These are phyloP conservation scores for Veloboletus limbatus DNA, from an alignment of 1,284 basidiomycete genomes.

Conservation along the genomic window DNA sequence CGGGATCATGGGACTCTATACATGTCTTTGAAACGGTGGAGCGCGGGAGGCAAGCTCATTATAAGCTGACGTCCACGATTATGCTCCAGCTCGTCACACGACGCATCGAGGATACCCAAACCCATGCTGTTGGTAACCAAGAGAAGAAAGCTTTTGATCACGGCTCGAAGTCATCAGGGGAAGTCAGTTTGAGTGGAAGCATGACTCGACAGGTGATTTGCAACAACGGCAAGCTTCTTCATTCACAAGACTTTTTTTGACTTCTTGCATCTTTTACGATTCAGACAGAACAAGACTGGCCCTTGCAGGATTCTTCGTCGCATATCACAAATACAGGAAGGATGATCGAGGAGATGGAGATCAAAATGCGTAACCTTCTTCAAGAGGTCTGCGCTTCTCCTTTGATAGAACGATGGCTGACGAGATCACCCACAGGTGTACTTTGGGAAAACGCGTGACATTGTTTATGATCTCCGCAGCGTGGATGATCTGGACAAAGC, in stretches of 20 bases:
- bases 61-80: slow-evolving; percentile 96
- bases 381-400: slow-evolving; percentile 60
- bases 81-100: slow-evolving; percentile 90
- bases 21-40: slow-evolving; percentile 96
- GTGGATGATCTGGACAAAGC: slow-evolving; percentile 84
- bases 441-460: slow-evolving; percentile 96
- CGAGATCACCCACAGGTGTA: slow-evolving; percentile 65
- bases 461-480: slow-evolving; percentile 88
- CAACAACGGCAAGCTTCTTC: slow-evolving; percentile 7
- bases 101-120: slow-evolving; percentile 42
- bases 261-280: slow-evolving; percentile 4
- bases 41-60: slow-evolving; percentile 87
- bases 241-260: slow-evolving; percentile 15
- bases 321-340: slow-evolving; percentile 92
- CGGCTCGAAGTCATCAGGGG: slow-evolving; percentile 62
- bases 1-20: slow-evolving; percentile 95
- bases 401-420: slow-evolving; percentile 7
- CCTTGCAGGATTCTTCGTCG: slow-evolving; percentile 72
- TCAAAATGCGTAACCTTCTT: slow-evolving; percentile 95
- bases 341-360: slow-evolving; percentile 98
- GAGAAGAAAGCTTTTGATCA: slow-evolving; percentile 40
- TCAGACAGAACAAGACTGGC: slow-evolving; percentile 82
- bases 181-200: slow-evolving; percentile 87
- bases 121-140: slow-evolving; percentile 19
- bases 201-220: slow-evolving; percentile 89